These are phyloP conservation scores for Eucalyptus dawsonii DNA, from an alignment of 345 rosid species.

Conservation along the genomic window DNA sequence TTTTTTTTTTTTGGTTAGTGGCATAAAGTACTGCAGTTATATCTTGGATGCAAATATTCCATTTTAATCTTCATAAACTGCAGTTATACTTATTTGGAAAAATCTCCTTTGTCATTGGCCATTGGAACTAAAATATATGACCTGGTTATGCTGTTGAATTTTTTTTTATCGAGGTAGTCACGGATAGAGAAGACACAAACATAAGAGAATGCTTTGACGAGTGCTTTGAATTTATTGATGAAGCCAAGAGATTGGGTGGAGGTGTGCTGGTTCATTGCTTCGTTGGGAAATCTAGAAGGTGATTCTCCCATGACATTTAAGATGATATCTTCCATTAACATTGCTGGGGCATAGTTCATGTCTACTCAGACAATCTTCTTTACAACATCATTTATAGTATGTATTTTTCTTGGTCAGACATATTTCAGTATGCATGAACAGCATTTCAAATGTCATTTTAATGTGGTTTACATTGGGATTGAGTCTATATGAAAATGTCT, in stretches of 20 bases:
- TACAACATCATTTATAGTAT: not conserved
- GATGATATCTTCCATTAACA: not conserved
- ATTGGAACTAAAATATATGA: not conserved
- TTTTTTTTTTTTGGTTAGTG: not conserved
- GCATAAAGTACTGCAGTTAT: not conserved
- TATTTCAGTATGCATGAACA: not conserved
- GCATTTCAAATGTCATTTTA: not conserved
- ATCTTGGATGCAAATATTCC: not conserved
- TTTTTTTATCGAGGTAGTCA: conserved; percentile 7
- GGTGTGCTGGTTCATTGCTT: conserved; percentile 70
- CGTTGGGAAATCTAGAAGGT: conserved; percentile 64
- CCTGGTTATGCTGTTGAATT: not conserved
- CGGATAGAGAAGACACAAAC: conserved; percentile 53
- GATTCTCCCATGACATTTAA: not conserved
- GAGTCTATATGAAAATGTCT: not conserved
- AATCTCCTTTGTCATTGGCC: not conserved
- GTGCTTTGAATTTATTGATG: conserved; percentile 54
- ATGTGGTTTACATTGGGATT: not conserved
- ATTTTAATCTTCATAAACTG: not conserved
- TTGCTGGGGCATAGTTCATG: not conserved
- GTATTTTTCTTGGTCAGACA: not conserved
- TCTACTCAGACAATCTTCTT: not conserved
- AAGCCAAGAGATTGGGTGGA: conserved; percentile 51
- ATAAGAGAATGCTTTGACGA: conserved; percentile 43
- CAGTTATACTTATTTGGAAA: not conserved